Evolutionary conservation across 2,329 filamentous ascomycete species (phyloP), one percentile per base, ranked within the genome.

Genomic region (Exserohilum turcica): DNA sequence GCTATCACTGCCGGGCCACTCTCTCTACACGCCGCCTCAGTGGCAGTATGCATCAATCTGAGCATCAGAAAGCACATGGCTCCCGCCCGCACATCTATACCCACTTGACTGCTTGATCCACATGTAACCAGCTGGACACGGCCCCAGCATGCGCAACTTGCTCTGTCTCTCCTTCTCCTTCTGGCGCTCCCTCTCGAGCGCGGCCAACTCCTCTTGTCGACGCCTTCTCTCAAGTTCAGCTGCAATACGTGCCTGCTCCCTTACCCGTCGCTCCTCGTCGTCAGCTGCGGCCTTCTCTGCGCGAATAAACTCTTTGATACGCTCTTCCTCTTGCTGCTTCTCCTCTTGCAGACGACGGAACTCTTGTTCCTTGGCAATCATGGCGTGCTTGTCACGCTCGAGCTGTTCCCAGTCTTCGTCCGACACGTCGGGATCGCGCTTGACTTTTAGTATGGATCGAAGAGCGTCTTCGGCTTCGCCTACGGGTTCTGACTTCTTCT

Each of bases 401-500:
- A 89, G 80, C 60, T 87, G 82, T 1, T 79, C 72, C 87, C 86
- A 90, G 0, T 83, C 73, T 5, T 72, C 82, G 42, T 89, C 84
- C 5, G 77, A 80, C 0, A 89, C 85, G 0, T 82, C 82, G 0
- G 76, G 68, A 54, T 56, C 48, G 15, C 47, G 37, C 29, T 52
- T 38, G 21, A 19, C 32, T 44, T 36, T 48, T 46, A 36, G 38
- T 13, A 42, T 42, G n/a, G 44, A 38, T 3, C 39, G 24, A 5
- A 43, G n/a, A 15, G 27, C 16, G 7, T 48, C 33, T 43, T 53
- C 44, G 2, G 38, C 10, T 18, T 56, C 43, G 13, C 44, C 38
- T 8, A 19, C 38, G 15, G 46, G 19, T 3, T 40, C 24, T n/a
- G 15, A 6, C 8, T 29, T 33, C 15, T 28, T 10, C 15, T 52